Evolutionary conservation across 2,329 filamentous ascomycete genomes (phyloP).

Genomic region (Claviceps africana): DNA sequence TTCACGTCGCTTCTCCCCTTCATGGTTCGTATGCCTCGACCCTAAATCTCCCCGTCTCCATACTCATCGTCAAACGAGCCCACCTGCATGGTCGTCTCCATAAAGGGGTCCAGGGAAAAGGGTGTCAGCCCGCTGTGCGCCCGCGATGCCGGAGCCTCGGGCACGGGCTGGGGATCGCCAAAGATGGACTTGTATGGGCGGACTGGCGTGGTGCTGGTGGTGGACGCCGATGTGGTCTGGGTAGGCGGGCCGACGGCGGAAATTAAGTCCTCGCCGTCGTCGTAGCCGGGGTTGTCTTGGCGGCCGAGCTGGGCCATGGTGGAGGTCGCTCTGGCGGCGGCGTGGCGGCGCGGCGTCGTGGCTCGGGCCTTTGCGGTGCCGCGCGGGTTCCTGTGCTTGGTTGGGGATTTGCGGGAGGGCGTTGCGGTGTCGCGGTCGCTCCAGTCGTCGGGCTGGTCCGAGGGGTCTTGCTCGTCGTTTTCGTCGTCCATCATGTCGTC

Average conservation of each 20-base stretch:
- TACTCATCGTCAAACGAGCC: slow-evolving; percentile 9
- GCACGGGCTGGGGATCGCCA: not conserved
- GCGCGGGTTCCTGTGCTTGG: not conserved
- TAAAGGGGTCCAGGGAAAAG: slow-evolving; percentile 1
- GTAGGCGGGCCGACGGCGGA: slow-evolving; percentile 1
- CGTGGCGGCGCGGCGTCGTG: slow-evolving; percentile 17
- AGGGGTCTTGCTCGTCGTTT: slow-evolving; percentile 10
- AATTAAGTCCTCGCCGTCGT: slow-evolving; percentile 10
- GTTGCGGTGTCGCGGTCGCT: slow-evolving; percentile 13
- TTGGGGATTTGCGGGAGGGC: slow-evolving; percentile 22
- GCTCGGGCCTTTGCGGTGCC: slow-evolving; percentile 12
- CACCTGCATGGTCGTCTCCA: not conserved
- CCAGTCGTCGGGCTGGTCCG: not conserved
- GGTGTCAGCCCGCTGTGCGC: not conserved
- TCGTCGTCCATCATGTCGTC: slow-evolving; percentile 7
- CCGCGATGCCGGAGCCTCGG: not conserved
- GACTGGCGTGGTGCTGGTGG: not conserved
- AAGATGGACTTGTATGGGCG: slow-evolving; percentile 3
- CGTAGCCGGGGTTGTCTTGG: slow-evolving; percentile 11
- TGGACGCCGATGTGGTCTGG: too few relatives aligned
- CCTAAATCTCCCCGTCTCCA: slow-evolving; percentile 24
- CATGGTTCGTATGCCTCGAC: too few relatives aligned
- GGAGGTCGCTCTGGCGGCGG: slow-evolving; percentile 19
- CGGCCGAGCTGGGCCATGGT: slow-evolving; percentile 18
- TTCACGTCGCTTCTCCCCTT: too few relatives aligned